Conservation (phyloP, 495 filamentous ascomycete species). For the Aspergillus baeticus region DNA sequence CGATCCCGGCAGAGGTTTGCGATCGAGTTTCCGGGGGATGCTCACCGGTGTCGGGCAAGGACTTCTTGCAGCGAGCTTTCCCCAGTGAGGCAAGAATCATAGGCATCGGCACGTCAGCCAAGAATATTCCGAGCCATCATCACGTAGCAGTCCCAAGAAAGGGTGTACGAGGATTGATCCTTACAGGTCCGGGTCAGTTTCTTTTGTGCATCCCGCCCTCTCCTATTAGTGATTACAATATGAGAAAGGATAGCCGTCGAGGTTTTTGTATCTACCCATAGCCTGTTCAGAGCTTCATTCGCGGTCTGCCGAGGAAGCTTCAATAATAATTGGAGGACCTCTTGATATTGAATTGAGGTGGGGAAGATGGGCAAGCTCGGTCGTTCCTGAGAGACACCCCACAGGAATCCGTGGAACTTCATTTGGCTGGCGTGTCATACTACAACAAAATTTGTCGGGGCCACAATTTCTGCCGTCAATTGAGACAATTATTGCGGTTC, state of each 20-base stretch:
- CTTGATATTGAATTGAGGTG: conserved; percentile 10
- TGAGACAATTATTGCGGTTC: too few relatives aligned
- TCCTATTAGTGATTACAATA: too few relatives aligned
- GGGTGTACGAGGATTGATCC: conserved; percentile 9
- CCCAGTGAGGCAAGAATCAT: conserved; percentile 11
- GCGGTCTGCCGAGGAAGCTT: background rate
- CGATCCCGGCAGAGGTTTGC: conserved; percentile 12
- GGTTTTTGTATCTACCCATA: too few relatives aligned
- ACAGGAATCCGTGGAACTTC: conserved; percentile 15
- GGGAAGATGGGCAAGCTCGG: conserved; percentile 9
- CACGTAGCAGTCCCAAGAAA: background rate
- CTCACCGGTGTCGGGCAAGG: conserved; percentile 26
- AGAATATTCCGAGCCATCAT: conserved; percentile 13
- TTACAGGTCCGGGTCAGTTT: conserved; percentile 11
- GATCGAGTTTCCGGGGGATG: conserved; percentile 39
- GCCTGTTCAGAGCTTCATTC: background rate
- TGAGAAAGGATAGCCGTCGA: background rate
- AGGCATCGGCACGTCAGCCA: conserved; percentile 32
- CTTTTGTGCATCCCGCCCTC: background rate
- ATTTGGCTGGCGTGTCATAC: conserved; percentile 2
- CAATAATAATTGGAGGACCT: background rate
- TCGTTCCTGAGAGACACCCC: conserved; percentile 14
- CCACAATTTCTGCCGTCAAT: background rate
- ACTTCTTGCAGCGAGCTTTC: conserved; percentile 15
- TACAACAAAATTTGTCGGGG: background rate